phyloP scores from a whole-genome alignment of 257 asterid species.

The Jasminum sambac region DNA sequence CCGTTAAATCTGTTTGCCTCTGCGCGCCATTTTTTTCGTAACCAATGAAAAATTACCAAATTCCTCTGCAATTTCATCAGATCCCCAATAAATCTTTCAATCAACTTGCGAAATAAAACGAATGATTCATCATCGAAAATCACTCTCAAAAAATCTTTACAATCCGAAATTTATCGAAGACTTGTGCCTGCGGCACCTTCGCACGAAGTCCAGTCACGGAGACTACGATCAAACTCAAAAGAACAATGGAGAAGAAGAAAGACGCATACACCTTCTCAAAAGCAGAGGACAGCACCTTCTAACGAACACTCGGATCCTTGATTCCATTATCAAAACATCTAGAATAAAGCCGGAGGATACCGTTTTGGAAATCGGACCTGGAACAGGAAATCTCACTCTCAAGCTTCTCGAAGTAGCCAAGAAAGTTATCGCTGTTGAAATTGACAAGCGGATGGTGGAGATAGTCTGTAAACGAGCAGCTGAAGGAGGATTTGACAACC shows the following conservation, averaged over 20 bases:
- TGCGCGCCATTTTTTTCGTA: too few relatives aligned
- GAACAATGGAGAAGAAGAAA: constrained; percentile 28
- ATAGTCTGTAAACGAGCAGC: constrained; percentile 59
- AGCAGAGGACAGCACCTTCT: constrained; percentile 94
- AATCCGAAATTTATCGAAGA: constrained; percentile 8
- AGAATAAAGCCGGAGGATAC: constrained; percentile 65
- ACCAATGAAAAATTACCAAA: background rate
- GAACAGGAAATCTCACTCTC: constrained; percentile 91
- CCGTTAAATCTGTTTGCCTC: too few relatives aligned
- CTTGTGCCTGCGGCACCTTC: constrained; percentile 30
- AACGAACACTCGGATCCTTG: constrained; percentile 67
- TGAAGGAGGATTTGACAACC: constrained; percentile 47
- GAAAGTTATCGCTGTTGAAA: constrained; percentile 71
- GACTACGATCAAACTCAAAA: constrained; percentile 28
- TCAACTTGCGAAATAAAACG: constrained; percentile 4
- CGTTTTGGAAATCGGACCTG: constrained; percentile 93
- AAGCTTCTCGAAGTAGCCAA: constrained; percentile 78
- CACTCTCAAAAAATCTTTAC: constrained; percentile 23
- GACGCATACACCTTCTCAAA: constrained; percentile 50
- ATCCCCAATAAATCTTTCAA: background rate
- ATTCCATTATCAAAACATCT: constrained; percentile 66
- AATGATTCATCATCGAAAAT: constrained; percentile 43
- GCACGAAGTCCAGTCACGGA: constrained; percentile 46
- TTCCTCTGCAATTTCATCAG: constrained; percentile 22
- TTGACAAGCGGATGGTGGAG: constrained; percentile 84